phyloP scores from a whole-genome alignment of 306 rosid genomes.

The Sesbania bispinosa region DNA sequence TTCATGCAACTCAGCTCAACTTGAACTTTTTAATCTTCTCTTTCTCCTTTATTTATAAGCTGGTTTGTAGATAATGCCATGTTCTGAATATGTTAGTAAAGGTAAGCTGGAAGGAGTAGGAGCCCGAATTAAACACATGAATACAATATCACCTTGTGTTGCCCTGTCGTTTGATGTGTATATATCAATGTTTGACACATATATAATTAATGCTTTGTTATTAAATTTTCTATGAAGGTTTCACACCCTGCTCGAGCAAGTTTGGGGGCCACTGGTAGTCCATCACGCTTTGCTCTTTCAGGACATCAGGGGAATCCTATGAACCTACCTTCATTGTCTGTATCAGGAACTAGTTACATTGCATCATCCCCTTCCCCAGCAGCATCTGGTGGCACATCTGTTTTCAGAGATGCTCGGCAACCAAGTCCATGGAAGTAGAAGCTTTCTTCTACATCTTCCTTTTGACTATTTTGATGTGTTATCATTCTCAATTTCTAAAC shows the following conservation, averaged over 20 bases:
- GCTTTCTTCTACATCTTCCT: conserved; percentile 11
- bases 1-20: neutral
- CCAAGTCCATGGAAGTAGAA: conserved; percentile 94
- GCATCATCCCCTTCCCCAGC: conserved; percentile 95
- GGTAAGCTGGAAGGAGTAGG: neutral
- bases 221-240: conserved; percentile 50
- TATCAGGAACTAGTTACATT: conserved; percentile 71
- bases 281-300: conserved; percentile 64
- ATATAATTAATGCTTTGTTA: neutral
- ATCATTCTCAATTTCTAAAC: neutral
- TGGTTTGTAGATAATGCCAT: conserved; percentile 4
- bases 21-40: neutral
- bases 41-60: neutral
- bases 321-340: conserved; percentile 60
- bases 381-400: conserved; percentile 84
- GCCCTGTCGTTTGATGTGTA: neutral
- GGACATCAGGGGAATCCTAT: conserved; percentile 63
- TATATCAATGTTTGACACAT: too few relatives aligned
- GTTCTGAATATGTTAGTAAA: conserved; percentile 3
- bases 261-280: conserved; percentile 54
- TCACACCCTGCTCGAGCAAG: conserved; percentile 67
- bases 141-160: neutral
- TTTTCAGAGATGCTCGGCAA: conserved; percentile 75
- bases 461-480: neutral
- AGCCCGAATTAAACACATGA: neutral